A percentile compares a stretch with the other conserved stretches of the same genome.
Conservation (phyloP, 306 rosid species). For the Sicyos baderoa region DNA sequence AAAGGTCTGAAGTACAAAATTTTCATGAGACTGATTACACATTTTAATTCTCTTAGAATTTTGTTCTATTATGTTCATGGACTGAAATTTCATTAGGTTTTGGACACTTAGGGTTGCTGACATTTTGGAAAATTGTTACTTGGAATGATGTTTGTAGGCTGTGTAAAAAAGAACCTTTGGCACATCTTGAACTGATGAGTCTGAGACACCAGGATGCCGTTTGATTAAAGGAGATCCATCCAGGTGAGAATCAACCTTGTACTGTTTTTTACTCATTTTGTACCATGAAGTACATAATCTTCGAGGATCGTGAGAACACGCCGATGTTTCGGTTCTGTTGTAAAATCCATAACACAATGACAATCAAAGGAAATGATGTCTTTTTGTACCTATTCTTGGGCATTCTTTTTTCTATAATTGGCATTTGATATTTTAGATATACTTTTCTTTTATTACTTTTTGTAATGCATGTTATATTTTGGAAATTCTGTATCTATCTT, state of each 20-base stretch:
- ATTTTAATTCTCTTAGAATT: slow-evolving; percentile 7
- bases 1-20: neutral
- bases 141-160: slow-evolving; percentile 13
- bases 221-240: slow-evolving; percentile 15
- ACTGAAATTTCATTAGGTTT: slow-evolving; percentile 2
- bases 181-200: slow-evolving; percentile 8
- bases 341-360: slow-evolving; percentile 17
- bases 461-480: slow-evolving; percentile 2
- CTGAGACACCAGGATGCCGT: slow-evolving; percentile 14
- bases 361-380: slow-evolving; percentile 12
- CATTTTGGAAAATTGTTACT: slow-evolving; percentile 2
- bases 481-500: neutral
- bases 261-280: slow-evolving; percentile 12
- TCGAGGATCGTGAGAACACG: neutral
- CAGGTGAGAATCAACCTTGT: slow-evolving; percentile 11
- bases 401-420: neutral
- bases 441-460: neutral
- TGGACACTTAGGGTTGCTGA: slow-evolving; percentile 12
- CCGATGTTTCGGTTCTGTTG: slow-evolving; percentile 3
- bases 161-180: slow-evolving; percentile 15
- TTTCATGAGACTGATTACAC: slow-evolving; percentile 5
- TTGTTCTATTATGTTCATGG: slow-evolving; percentile 7
- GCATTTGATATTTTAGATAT: neutral
- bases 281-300: slow-evolving; percentile 16
- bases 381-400: slow-evolving; percentile 2